Percentiles rank a stretch among this genome's conserved stretches.
Evolutionary conservation across 2,329 filamentous ascomycete genomes (phyloP).

Genomic region (Polytolypa hystricis): DNA sequence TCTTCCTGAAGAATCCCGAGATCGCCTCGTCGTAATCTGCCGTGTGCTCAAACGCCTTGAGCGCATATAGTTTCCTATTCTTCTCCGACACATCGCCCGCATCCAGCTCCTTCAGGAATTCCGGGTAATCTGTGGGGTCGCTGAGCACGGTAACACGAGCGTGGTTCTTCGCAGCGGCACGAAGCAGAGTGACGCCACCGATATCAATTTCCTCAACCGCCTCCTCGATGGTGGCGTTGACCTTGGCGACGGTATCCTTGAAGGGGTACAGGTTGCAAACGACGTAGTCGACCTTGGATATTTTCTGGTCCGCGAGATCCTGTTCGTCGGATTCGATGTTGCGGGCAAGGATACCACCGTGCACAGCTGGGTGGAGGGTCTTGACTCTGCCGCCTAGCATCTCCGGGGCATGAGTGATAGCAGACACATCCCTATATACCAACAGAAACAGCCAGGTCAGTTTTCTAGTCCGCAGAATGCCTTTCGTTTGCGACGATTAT

Average conservation of each 20-base stretch:
- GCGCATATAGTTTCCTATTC: constrained; percentile 77
- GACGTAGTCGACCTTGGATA: constrained; percentile 88
- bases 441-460: too few species aligned
- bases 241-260: constrained; percentile 94
- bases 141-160: constrained; percentile 88
- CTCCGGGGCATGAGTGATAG: constrained; percentile 92
- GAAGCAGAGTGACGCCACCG: constrained; percentile 89
- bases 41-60: constrained; percentile 98
- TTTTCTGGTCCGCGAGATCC: constrained; percentile 89
- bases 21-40: constrained; percentile 94
- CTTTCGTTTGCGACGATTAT: neutral
- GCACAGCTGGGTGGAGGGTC: constrained; percentile 90
- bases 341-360: constrained; percentile 75
- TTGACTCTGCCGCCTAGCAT: constrained; percentile 91
- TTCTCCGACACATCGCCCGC: constrained; percentile 73
- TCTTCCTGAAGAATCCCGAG: constrained; percentile 92
- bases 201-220: constrained; percentile 99
- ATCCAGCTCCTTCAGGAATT: constrained; percentile 84
- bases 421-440: constrained; percentile 83
- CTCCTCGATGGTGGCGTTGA: constrained; percentile 92
- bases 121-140: constrained; percentile 84
- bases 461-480: too few species aligned
- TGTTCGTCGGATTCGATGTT: constrained; percentile 93
- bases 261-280: constrained; percentile 99
- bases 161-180: constrained; percentile 97